Conservation (phyloP, 305 asterid genomes). For the Ruellia speciosa region DNA sequence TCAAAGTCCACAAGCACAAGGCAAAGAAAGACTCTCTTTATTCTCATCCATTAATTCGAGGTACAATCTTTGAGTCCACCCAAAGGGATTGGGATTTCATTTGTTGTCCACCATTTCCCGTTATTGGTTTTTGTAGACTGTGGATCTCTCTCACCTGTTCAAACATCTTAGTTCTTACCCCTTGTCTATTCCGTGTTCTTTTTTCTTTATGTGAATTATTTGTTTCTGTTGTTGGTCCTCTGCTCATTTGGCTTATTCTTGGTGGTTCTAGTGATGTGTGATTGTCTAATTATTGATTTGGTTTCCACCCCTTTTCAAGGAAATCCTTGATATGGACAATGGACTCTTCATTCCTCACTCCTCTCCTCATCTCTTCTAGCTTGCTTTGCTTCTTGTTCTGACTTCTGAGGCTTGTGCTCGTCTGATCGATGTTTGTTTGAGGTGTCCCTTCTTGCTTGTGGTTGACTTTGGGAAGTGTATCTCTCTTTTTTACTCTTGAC, state of each 20-base stretch:
- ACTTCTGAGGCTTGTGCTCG: background rate
- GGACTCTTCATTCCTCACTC: too few species aligned
- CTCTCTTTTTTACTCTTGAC: slow-evolving; percentile 2
- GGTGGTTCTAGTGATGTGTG: slow-evolving; percentile 24
- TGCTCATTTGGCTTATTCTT: slow-evolving; percentile 24
- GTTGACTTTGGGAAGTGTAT: slow-evolving; percentile 27
- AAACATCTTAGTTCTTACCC: slow-evolving; percentile 27
- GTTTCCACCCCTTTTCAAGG: slow-evolving; percentile 22
- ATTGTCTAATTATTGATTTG: slow-evolving; percentile 25
- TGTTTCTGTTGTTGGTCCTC: slow-evolving; percentile 20
- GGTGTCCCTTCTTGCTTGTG: slow-evolving; percentile 17
- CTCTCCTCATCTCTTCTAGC: slow-evolving; percentile 8
- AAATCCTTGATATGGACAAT: slow-evolving; percentile 27
- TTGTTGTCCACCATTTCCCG: slow-evolving; percentile 3
- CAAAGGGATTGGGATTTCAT: slow-evolving; percentile 38
- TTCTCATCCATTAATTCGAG: slow-evolving; percentile 47
- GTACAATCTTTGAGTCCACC: slow-evolving; percentile 38
- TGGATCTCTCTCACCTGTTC: slow-evolving; percentile 13
- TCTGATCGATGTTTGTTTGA: slow-evolving; percentile 20
- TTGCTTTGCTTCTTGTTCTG: slow-evolving; percentile 4
- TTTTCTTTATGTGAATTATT: slow-evolving; percentile 5
- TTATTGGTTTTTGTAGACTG: slow-evolving; percentile 5
- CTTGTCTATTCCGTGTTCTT: background rate
- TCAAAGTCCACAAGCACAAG: slow-evolving; percentile 31
- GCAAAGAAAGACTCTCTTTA: slow-evolving; percentile 21